These are phyloP conservation scores for Berberis thunbergii DNA, from an alignment of 164 flowering plant genomes.

Conservation along the genomic window DNA sequence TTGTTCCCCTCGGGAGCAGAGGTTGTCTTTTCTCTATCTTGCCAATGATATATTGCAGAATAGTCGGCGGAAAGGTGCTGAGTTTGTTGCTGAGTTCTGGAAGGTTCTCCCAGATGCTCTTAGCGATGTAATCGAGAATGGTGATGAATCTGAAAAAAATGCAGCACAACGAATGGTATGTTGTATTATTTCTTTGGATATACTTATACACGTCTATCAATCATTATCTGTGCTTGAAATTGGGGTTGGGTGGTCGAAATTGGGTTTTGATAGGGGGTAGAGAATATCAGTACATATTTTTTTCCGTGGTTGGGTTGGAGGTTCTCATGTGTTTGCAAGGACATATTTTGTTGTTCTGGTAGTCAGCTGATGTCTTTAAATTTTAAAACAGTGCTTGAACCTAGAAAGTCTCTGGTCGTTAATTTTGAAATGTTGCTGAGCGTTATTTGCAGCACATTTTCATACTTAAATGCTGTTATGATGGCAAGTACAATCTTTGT, in stretches of 20 bases:
- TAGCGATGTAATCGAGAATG: conserved; percentile 63
- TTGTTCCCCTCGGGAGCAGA: conserved; percentile 67
- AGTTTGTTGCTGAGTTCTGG: conserved; percentile 96
- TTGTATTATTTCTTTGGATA: not conserved
- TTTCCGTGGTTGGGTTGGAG: not conserved
- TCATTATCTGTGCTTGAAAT: not conserved
- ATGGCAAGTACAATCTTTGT: too few species aligned
- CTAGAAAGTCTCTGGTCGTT: not conserved
- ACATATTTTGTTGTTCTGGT: too few species aligned
- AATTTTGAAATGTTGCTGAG: too few species aligned
- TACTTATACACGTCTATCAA: too few species aligned
- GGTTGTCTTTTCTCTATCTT: conserved; percentile 80
- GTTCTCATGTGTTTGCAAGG: not conserved
- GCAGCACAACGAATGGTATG: conserved; percentile 73
- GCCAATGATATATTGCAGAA: conserved; percentile 96
- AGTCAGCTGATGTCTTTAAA: too few species aligned
- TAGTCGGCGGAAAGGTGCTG: conserved; percentile 83
- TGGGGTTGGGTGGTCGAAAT: not conserved
- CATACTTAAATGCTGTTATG: too few species aligned
- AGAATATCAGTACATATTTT: too few species aligned
- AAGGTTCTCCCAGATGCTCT: conserved; percentile 94
- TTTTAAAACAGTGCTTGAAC: not conserved
- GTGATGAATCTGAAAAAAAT: conserved; percentile 66
- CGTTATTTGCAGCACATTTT: too few species aligned
- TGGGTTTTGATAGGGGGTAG: not conserved